Base-by-base conservation (phyloP, 306 rosid species). In the Vigna nakashimae region DNA sequence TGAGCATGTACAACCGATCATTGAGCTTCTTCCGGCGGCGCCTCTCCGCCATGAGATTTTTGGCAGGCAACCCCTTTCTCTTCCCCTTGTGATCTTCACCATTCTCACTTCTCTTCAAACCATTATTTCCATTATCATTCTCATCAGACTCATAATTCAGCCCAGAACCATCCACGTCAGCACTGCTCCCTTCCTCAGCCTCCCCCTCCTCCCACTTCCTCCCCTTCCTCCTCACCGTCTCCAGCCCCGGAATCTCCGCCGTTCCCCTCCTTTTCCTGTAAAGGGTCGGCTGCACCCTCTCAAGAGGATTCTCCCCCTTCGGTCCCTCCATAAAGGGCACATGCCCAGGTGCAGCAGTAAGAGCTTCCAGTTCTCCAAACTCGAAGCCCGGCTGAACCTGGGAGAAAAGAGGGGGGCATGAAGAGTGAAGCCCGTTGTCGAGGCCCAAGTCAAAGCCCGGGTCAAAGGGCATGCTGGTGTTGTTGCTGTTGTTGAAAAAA, bases 11-110 rank as follows among this genome's bases (percentile, higher is more conserved):
- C 76, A 96, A 87, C 82, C 99, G 85, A 79, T 96, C 99, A 80
- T 96, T 96, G 43, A 96, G 96, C 77, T 92, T 96, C 96, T 96
- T 92, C 84, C 99, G 77, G 6, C 99, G 92, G 50, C 99, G 91
- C 82, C 99, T 88, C 90, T 96, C 99, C 0, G 99, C 99, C 99
- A 95, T 95, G 68, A 95, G 90, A 85, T 95, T 95, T 71, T 95
- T 95, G 0, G 99, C 97, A 0, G 99, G 99, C 18, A 90, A 9
- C 17, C 97, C 97, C 36, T 96, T 96, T 88, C 90, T 96, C 96
- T 96, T 96, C 80, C 96, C 97, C 88, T 90, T 96, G 13, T 82
- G 88, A 68, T 89, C 94, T 64, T 88, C 91, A 36, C 28, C 88
- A 17, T 71, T 79, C 26, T 88, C 89, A 56, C 81, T 85, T 7